phyloP scores from a whole-genome alignment of 257 asterid genomes.

The Solanum raphanifolium region DNA sequence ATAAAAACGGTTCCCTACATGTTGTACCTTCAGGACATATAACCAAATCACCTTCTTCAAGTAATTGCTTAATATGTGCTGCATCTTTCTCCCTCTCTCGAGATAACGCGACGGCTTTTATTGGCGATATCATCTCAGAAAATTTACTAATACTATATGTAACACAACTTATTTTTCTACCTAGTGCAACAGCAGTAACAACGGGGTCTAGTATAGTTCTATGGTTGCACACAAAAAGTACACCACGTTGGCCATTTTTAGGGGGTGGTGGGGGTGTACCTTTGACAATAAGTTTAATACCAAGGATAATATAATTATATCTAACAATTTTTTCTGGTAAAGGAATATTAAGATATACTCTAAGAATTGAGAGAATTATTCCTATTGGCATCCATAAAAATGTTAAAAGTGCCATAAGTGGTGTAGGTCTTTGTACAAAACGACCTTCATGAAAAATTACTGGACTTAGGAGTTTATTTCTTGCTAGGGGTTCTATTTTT shows the following conservation, averaged over 20 bases:
- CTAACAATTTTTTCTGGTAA: constrained; percentile 55
- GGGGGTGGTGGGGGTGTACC: constrained; percentile 93
- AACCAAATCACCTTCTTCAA: constrained; percentile 72
- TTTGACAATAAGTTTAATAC: constrained; percentile 60
- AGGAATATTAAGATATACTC: constrained; percentile 59
- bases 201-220: constrained; percentile 80
- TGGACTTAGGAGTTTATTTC: constrained; percentile 56
- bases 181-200: constrained; percentile 69
- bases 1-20: constrained; percentile 67
- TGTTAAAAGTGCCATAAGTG: constrained; percentile 47
- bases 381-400: constrained; percentile 81
- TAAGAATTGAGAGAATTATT: constrained; percentile 36
- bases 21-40: constrained; percentile 92
- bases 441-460: constrained; percentile 91
- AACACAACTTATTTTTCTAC: constrained; percentile 80
- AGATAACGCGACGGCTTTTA: constrained; percentile 72
- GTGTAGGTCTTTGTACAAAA: constrained; percentile 74
- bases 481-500: constrained; percentile 38
- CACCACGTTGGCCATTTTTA: constrained; percentile 41
- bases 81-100: constrained; percentile 83
- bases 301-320: constrained; percentile 48
- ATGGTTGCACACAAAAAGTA: constrained; percentile 83
- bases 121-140: constrained; percentile 72
- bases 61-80: constrained; percentile 40
- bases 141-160: constrained; percentile 78